These are phyloP conservation scores for Stachybotrys elegans DNA, from an alignment of 2,329 filamentous ascomycete species.

Conservation along the genomic window DNA sequence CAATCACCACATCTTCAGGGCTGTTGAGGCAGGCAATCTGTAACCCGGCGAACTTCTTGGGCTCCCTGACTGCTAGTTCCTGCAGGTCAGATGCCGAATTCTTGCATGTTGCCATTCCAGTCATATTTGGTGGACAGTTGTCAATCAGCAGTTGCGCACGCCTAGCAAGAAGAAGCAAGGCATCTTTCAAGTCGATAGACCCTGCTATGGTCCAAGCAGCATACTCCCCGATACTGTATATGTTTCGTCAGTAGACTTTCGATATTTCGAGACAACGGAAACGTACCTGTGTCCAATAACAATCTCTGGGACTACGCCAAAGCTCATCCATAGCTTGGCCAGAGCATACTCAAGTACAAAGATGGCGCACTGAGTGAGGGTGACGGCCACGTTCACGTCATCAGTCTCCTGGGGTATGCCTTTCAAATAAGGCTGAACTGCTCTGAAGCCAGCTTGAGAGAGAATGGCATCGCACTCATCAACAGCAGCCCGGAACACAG, in stretches of 20 bases:
- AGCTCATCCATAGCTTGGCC: conserved; percentile 21
- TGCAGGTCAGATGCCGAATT: conserved; percentile 9
- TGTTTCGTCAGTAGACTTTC: too few relatives aligned
- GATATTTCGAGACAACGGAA: conserved; percentile 1
- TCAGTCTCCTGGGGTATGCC: background rate
- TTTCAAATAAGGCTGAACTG: background rate
- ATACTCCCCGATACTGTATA: conserved; percentile 17
- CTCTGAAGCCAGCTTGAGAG: background rate
- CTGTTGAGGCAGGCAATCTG: conserved; percentile 25
- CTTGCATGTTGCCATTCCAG: conserved; percentile 16
- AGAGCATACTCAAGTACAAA: conserved; percentile 25
- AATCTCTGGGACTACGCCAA: conserved; percentile 13
- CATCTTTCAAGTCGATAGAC: conserved; percentile 12
- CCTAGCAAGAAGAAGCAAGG: conserved; percentile 14
- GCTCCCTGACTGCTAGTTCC: background rate
- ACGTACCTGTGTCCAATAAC: conserved; percentile 18
- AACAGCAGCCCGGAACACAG: conserved; percentile 15
- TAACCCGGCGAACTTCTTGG: conserved; percentile 7
- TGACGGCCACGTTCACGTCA: conserved; percentile 7
- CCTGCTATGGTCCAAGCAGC: conserved; percentile 16
- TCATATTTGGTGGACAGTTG: conserved; percentile 9
- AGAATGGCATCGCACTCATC: conserved; percentile 1
- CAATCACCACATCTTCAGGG: conserved; percentile 21
- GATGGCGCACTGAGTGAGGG: conserved; percentile 19
- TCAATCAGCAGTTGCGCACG: conserved; percentile 14